These are phyloP conservation scores for Phytophthora chlamydospora DNA, from an alignment of 352 stramenopile species.

Conservation along the genomic window DNA sequence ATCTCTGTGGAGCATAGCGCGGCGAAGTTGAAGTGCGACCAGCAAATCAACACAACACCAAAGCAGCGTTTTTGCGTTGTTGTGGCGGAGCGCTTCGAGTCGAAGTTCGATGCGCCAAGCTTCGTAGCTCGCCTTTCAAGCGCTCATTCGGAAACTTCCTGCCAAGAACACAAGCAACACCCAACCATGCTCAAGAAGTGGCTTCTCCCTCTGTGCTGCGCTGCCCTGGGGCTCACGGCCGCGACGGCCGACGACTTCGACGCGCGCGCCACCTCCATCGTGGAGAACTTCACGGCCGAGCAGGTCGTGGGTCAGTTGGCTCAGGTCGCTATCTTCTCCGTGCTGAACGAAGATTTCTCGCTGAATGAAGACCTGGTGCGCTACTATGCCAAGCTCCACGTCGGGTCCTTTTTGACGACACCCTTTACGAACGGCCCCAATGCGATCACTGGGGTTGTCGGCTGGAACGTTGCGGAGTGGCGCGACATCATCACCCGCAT, in stretches of 20 bases:
- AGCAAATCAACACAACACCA: too few relatives aligned
- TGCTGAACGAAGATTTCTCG: slow-evolving; percentile 38
- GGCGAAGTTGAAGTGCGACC: too few relatives aligned
- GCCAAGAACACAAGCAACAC: slow-evolving; percentile 3
- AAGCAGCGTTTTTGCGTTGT: too few relatives aligned
- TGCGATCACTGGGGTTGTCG: slow-evolving; percentile 21
- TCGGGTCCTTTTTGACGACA: slow-evolving; percentile 83
- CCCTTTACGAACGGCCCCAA: slow-evolving; percentile 32
- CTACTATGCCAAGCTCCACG: slow-evolving; percentile 70
- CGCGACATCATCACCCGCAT: slow-evolving; percentile 68
- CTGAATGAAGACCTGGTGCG: slow-evolving; percentile 62
- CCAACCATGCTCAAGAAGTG: slow-evolving; percentile 30
- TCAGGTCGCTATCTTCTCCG: slow-evolving; percentile 19
- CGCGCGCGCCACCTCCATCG: slow-evolving; percentile 21
- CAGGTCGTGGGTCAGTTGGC: slow-evolving; percentile 28
- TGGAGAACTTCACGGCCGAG: slow-evolving; percentile 27
- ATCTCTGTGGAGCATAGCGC: too few relatives aligned
- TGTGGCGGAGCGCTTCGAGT: too few relatives aligned
- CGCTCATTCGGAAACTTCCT: background rate
- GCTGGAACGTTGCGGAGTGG: slow-evolving; percentile 69
- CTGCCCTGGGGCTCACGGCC: slow-evolving; percentile 14
- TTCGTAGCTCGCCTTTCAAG: slow-evolving; percentile 22
- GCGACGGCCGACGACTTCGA: slow-evolving; percentile 23
- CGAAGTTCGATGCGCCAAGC: background rate
- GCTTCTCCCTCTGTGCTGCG: slow-evolving; percentile 15